phyloP scores from a whole-genome alignment of 1,284 basidiomycete species.

The Butyriboletus appendiculatus region DNA sequence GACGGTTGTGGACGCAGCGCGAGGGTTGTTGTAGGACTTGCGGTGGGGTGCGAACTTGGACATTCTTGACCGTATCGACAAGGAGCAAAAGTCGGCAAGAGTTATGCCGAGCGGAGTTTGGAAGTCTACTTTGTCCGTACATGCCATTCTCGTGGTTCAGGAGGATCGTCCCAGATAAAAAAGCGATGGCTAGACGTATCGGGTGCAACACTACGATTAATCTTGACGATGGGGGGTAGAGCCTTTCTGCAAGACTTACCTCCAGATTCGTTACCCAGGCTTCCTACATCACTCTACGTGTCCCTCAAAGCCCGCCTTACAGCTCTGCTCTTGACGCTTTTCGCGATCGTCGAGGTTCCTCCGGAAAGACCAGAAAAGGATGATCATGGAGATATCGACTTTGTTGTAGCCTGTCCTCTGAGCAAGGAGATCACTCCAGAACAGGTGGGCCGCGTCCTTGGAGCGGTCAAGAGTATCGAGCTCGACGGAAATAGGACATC shows the following conservation, averaged over 20 bases:
- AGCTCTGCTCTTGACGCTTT: conserved; percentile 45
- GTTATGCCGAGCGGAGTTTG: conserved; percentile 18
- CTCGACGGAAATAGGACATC: conserved; percentile 55
- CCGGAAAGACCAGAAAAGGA: conserved; percentile 61
- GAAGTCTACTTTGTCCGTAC: neutral
- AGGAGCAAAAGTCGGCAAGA: neutral
- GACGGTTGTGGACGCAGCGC: conserved; percentile 61
- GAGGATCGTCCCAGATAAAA: conserved; percentile 19
- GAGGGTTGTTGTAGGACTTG: conserved; percentile 56
- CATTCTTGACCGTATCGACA: conserved; percentile 42
- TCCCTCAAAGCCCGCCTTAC: conserved; percentile 48
- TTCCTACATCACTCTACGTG: conserved; percentile 53
- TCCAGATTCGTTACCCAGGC: conserved; percentile 54
- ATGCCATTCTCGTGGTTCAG: conserved; percentile 15
- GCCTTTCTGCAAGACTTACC: conserved; percentile 54
- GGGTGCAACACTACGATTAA: neutral
- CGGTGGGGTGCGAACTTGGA: conserved; percentile 80
- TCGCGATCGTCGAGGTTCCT: conserved; percentile 52
- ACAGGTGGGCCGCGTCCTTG: conserved; percentile 44
- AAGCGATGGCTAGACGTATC: conserved; percentile 4
- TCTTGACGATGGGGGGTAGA: conserved; percentile 63
- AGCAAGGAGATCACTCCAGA: conserved; percentile 38
- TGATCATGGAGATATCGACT: conserved; percentile 68
- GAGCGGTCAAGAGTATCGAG: conserved; percentile 48
- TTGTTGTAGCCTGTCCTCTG: conserved; percentile 52